Evolutionary conservation across 2,329 filamentous ascomycete genomes (phyloP).

Genomic region (Penicillium sp.): DNA sequence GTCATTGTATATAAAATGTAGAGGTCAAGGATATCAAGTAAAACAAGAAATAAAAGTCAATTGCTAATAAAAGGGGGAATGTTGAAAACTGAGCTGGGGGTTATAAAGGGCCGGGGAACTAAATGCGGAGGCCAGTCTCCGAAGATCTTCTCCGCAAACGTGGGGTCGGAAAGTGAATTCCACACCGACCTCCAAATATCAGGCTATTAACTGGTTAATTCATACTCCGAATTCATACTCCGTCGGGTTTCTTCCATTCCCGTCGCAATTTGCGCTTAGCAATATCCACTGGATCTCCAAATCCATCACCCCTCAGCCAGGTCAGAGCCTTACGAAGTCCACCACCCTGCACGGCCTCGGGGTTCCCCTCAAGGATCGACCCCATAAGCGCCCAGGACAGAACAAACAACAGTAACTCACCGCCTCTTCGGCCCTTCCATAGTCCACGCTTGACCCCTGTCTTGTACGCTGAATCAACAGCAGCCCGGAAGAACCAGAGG

Average conservation of each 20-base stretch:
- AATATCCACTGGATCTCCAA: slow-evolving; percentile 63
- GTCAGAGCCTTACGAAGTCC: slow-evolving; percentile 70
- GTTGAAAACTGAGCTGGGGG: neutral
- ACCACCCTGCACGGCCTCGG: slow-evolving; percentile 65
- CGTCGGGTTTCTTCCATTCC: slow-evolving; percentile 32
- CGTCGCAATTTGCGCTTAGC: slow-evolving; percentile 36
- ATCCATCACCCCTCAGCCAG: slow-evolving; percentile 74
- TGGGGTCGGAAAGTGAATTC: slow-evolving; percentile 25
- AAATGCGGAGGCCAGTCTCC: slow-evolving; percentile 22
- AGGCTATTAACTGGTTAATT: neutral
- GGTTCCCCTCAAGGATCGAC: slow-evolving; percentile 71
- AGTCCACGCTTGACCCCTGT: slow-evolving; percentile 86
- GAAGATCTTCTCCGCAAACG: slow-evolving; percentile 12
- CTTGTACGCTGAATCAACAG: slow-evolving; percentile 84
- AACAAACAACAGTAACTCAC: slow-evolving; percentile 83
- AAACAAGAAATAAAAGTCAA: neutral
- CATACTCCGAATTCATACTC: neutral
- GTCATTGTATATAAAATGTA: slow-evolving; percentile 23
- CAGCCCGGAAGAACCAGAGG: slow-evolving; percentile 74
- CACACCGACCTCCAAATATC: slow-evolving; percentile 3
- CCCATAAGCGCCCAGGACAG: slow-evolving; percentile 75
- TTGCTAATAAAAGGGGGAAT: neutral
- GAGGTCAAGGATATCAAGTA: neutral
- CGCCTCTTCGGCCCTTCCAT: slow-evolving; percentile 79
- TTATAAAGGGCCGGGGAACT: neutral